Percentiles rank a stretch among this genome's conserved stretches.
Evolutionary conservation across 2,329 filamentous ascomycete species (phyloP).

Genomic region (Aplosporella prunicola): DNA sequence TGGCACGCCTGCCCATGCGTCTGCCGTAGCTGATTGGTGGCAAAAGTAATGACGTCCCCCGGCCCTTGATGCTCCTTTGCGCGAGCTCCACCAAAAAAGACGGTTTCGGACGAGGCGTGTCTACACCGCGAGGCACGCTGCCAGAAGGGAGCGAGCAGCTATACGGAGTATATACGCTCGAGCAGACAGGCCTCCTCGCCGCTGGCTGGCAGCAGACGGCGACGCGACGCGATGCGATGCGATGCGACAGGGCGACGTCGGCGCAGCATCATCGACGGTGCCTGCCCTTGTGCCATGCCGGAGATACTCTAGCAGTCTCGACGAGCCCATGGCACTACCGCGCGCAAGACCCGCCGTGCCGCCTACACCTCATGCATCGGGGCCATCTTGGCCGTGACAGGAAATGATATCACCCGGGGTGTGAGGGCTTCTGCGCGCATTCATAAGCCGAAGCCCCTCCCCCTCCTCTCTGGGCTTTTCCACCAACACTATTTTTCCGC

Average conservation of each 20-base stretch:
- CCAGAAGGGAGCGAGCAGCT: too few species aligned
- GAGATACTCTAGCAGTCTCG: too few species aligned
- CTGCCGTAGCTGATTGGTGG: slow-evolving; percentile 12
- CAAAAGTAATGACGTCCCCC: slow-evolving; percentile 6
- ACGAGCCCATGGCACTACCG: too few species aligned
- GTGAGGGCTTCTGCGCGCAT: not conserved
- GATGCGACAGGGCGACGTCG: not conserved
- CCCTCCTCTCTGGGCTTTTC: slow-evolving; percentile 4
- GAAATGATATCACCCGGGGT: slow-evolving; percentile 10
- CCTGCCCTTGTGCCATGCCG: too few species aligned
- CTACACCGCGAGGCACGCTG: too few species aligned
- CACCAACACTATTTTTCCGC: not conserved
- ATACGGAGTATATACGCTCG: too few species aligned
- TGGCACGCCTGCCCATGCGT: too few species aligned
- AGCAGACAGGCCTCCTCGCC: not conserved
- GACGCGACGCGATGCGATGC: not conserved
- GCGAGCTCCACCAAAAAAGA: not conserved
- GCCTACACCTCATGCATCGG: not conserved
- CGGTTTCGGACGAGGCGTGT: not conserved
- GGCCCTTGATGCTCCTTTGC: not conserved
- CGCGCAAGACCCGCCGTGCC: too few species aligned
- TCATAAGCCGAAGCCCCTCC: slow-evolving; percentile 11
- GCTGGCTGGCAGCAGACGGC: not conserved
- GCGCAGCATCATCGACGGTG: too few species aligned
- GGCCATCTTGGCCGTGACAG: slow-evolving; percentile 6